A percentile compares a stretch with the other conserved stretches of the same genome.
phyloP scores from a whole-genome alignment of 352 stramenopile species.

The Lagenidium sp. region DNA sequence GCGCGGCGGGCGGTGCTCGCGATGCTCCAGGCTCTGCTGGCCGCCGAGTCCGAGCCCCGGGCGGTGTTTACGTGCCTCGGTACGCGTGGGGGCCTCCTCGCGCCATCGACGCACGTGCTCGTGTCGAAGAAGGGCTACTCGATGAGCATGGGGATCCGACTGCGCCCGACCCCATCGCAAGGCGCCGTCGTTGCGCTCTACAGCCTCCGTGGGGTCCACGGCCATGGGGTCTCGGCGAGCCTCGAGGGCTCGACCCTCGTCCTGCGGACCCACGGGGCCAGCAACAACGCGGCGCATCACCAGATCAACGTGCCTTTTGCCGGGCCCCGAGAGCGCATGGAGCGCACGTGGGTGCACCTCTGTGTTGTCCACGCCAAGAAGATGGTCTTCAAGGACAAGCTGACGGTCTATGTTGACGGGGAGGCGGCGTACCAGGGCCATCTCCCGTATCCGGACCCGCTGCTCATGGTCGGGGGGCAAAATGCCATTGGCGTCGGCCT shows the following conservation, averaged over 20 bases:
- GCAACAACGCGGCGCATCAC: slow-evolving; percentile 30
- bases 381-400: slow-evolving; percentile 86
- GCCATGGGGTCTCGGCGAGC: slow-evolving; percentile 56
- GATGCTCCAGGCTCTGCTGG: slow-evolving; percentile 45
- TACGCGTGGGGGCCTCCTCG: slow-evolving; percentile 48
- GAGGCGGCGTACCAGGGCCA: slow-evolving; percentile 46
- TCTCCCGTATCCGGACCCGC: slow-evolving; percentile 61
- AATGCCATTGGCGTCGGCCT: slow-evolving; percentile 66
- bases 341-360: slow-evolving; percentile 55
- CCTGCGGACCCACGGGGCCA: slow-evolving; percentile 32
- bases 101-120: slow-evolving; percentile 40
- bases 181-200: slow-evolving; percentile 37
- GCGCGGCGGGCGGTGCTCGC: slow-evolving; percentile 38
- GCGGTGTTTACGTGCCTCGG: slow-evolving; percentile 70
- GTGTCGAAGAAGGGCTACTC: slow-evolving; percentile 75
- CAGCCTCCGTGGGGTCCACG: slow-evolving; percentile 66
- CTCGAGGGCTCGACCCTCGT: slow-evolving; percentile 47
- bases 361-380: slow-evolving; percentile 81
- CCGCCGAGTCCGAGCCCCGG: slow-evolving; percentile 39
- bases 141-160: slow-evolving; percentile 49
- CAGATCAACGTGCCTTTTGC: slow-evolving; percentile 56
- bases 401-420: slow-evolving; percentile 62
- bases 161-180: slow-evolving; percentile 28
- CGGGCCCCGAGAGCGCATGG: slow-evolving; percentile 33
- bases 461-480: slow-evolving; percentile 55